Conservation (phyloP, 1,284 basidiomycete genomes). For the Leccinum ambiguum region DNA sequence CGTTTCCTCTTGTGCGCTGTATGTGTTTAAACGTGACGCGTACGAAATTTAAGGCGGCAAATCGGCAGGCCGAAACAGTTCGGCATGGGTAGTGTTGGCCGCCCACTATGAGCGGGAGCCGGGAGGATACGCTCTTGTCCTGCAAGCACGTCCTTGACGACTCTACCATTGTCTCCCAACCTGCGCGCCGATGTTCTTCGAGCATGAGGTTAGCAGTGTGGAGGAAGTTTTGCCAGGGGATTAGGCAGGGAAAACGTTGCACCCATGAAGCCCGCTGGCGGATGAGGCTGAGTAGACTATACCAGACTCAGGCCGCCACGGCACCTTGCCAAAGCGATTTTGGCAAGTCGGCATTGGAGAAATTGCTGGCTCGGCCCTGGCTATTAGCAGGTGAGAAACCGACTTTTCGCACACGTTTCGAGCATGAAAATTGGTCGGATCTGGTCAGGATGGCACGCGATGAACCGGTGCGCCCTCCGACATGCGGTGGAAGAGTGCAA, state of each 20-base stretch:
- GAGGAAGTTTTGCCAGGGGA: background rate
- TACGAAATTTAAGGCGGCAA: slow-evolving; percentile 28
- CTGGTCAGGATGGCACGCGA: no score
- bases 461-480: no score
- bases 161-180: slow-evolving; percentile 11
- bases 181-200: slow-evolving; percentile 11
- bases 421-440: no score
- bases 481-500: no score
- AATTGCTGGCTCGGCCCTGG: background rate
- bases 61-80: slow-evolving; percentile 20
- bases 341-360: background rate
- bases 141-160: slow-evolving; percentile 26
- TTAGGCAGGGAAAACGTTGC: slow-evolving; percentile 16
- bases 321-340: background rate
- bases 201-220: slow-evolving; percentile 14
- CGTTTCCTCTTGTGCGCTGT: slow-evolving; percentile 30
- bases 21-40: slow-evolving; percentile 38
- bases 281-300: no score
- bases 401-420: no score
- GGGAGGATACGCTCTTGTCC: slow-evolving; percentile 27
- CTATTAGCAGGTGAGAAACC: no score
- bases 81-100: slow-evolving; percentile 10
- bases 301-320: no score
- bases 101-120: slow-evolving; percentile 6
- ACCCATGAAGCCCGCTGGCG: slow-evolving; percentile 13